Evolutionary conservation across 1,284 basidiomycete genomes (phyloP).

Genomic region (Sparassis latifolia): DNA sequence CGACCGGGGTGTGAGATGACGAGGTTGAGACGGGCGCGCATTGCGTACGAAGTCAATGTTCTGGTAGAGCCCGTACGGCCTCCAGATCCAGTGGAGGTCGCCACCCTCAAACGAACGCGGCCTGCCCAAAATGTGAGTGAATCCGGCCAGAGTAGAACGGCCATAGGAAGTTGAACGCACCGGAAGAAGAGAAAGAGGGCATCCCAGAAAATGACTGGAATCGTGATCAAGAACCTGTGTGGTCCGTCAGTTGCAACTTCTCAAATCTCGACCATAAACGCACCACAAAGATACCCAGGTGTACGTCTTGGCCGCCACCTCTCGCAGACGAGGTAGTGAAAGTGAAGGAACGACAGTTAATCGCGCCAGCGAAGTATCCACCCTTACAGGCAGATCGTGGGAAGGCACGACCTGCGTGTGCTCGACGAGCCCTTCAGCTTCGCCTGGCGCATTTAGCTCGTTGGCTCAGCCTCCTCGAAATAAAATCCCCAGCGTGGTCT

Average conservation of each 20-base stretch:
- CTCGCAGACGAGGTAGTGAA: conserved; percentile 3
- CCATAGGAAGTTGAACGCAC: conserved; percentile 26
- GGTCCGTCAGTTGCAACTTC: conserved; percentile 2
- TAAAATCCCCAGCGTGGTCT: too few relatives aligned
- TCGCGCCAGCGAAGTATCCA: too few relatives aligned
- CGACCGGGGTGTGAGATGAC: background rate
- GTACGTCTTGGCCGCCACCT: conserved; percentile 21
- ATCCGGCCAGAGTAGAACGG: background rate
- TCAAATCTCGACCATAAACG: conserved; percentile 1
- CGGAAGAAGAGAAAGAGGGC: conserved; percentile 67
- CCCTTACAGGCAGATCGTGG: too few relatives aligned
- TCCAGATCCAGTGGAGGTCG: conserved; percentile 86
- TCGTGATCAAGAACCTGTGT: conserved; percentile 47
- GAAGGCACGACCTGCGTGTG: too few relatives aligned
- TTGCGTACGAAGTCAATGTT: conserved; percentile 55
- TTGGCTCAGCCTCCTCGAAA: too few relatives aligned
- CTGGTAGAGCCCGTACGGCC: conserved; percentile 74
- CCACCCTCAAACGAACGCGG: conserved; percentile 70
- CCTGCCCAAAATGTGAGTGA: conserved; percentile 20
- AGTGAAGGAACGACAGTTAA: conserved; percentile 1
- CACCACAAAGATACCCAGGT: conserved; percentile 24
- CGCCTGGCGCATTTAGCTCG: too few relatives aligned
- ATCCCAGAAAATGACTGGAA: conserved; percentile 62
- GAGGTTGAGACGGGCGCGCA: background rate
- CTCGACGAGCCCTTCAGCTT: too few relatives aligned